Evolutionary conservation across 345 rosid species (phyloP).

Genomic region (Isatis tinctoria): DNA sequence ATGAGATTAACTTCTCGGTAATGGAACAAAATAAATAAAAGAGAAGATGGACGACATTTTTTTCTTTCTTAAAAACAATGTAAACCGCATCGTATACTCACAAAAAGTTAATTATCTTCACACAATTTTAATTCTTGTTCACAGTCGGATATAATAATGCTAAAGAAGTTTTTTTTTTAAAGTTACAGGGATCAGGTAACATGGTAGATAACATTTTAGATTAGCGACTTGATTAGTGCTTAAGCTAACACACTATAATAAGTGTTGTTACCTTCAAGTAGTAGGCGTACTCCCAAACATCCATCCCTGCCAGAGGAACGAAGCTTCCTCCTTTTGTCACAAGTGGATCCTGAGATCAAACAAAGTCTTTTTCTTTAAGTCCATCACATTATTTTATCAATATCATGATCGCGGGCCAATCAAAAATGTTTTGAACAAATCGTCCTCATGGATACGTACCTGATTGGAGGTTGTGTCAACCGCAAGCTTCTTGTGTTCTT

Average conservation of each 20-base stretch:
- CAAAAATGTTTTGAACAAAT: not conserved
- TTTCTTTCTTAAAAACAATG: too few species aligned
- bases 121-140: too few species aligned
- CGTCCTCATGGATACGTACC: conserved; percentile 36
- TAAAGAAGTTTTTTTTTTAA: too few species aligned
- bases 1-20: too few species aligned
- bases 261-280: conserved; percentile 69
- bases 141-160: too few species aligned
- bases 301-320: conserved; percentile 84
- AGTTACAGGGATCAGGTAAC: too few species aligned
- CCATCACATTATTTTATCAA: not conserved
- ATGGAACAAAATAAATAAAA: too few species aligned
- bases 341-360: conserved; percentile 63
- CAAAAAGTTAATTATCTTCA: too few species aligned
- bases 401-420: not conserved
- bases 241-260: not conserved
- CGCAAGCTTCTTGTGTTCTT: conserved; percentile 74
- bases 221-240: not conserved
- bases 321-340: conserved; percentile 73
- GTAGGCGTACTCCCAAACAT: conserved; percentile 99
- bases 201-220: too few species aligned
- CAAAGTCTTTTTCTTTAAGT: not conserved
- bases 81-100: too few species aligned
- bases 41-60: too few species aligned
- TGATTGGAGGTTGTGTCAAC: conserved; percentile 92